These are phyloP conservation scores for Oryza glaberrima DNA, from an alignment of 176 grass and related monocot species.

Conservation along the genomic window DNA sequence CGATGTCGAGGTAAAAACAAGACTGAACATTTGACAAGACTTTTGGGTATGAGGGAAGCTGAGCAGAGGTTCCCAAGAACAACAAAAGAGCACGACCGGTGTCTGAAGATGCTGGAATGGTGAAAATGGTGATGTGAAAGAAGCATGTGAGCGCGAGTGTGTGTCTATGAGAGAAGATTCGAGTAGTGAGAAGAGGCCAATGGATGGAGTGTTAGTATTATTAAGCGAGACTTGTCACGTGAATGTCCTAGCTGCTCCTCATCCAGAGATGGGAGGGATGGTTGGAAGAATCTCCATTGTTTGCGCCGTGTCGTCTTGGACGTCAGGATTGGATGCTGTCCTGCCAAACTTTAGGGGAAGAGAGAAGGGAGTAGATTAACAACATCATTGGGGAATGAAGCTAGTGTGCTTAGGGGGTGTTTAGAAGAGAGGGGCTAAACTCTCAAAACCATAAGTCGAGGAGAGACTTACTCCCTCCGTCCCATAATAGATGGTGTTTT, in stretches of 20 bases:
- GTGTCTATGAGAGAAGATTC: slow-evolving; percentile 29
- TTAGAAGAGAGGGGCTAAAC: too few species aligned
- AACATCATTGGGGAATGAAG: neutral
- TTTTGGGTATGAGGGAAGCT: neutral
- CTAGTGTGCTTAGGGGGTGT: neutral
- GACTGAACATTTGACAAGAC: neutral
- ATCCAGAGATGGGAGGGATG: neutral
- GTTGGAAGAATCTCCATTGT: slow-evolving; percentile 12
- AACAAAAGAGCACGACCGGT: neutral
- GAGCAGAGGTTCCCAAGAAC: neutral
- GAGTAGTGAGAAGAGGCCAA: slow-evolving; percentile 25
- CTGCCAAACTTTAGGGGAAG: too few species aligned
- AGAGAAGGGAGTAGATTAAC: too few species aligned
- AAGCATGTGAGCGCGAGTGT: neutral
- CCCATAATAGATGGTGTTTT: too few species aligned
- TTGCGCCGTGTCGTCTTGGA: neutral
- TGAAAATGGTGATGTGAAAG: neutral
- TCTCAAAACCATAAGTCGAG: too few species aligned
- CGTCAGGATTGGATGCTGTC: too few species aligned
- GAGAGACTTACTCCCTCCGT: too few species aligned
- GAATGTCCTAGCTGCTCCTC: slow-evolving; percentile 1
- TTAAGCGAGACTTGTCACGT: slow-evolving; percentile 29
- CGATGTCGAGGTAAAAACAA: neutral
- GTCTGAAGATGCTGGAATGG: neutral
- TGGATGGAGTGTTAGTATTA: neutral